Evolutionary conservation across 1,284 basidiomycete species (phyloP), one percentile per base, ranked within the genome.

Genomic region (Puccinia triticina): DNA sequence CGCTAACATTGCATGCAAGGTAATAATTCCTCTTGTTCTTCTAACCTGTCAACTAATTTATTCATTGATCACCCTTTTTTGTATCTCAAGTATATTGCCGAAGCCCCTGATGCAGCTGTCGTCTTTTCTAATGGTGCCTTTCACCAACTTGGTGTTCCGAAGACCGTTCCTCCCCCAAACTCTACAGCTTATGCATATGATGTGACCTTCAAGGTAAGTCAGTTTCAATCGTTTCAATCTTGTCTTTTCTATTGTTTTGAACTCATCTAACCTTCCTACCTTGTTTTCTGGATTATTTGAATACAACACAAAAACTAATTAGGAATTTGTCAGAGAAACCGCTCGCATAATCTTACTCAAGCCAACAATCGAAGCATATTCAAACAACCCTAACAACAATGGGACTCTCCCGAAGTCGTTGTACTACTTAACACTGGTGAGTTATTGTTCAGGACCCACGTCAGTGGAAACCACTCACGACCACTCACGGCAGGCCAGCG

Each of bases 341-440:
- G 29, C 61, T 18, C 34, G 32, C 8, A 64, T 37, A 3, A 64
- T 64, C 4, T 16, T 64, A 37, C 34, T 64, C 32, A 8, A 11
- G 14, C 61, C 61, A 18, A 64, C 61, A 32, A 11, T 64, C 18
- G 61, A 64, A 64, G 61, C 61, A 10, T 64, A 64, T 37, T 64
- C 61, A 18, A 64, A 64, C 29, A 64, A 64, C 29, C 61, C 61
- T 18, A 29, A 64, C 37, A 64, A 37, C 2, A 64, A 64, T 64
- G 61, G 61, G 61, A 16, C 61, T 34, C 61, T 64, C 32, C 61
- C 61, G 5, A 64, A 64, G 21, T 37, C 61, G 7, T 18, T 64
- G 61, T 64, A 14, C 21, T 64, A 64, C 32, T 34, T 14, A n/a
- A n/a, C n/a, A n/a, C n/a, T n/a, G n/a, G n/a, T n/a, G n/a, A n/a